Conservation (phyloP, 352 stramenopile species). For the Globisporangium okanoganense region DNA sequence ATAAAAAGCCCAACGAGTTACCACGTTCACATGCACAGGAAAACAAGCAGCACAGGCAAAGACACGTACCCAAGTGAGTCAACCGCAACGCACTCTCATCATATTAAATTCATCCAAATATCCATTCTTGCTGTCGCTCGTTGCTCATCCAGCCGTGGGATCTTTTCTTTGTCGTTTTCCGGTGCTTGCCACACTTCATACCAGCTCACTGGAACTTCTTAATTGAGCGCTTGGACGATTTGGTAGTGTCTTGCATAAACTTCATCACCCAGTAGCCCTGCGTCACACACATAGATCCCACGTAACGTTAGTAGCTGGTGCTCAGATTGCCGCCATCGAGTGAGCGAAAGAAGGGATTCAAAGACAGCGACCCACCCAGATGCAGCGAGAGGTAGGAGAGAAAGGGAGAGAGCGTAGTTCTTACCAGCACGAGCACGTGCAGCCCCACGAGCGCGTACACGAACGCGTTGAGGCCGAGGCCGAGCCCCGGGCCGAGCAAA, state of each 20-base stretch:
- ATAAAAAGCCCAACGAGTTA: no score
- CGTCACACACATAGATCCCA: not conserved
- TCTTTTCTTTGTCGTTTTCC: not conserved
- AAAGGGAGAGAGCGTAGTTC: constrained; percentile 16
- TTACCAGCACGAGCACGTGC: constrained; percentile 70
- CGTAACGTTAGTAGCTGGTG: not conserved
- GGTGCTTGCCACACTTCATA: not conserved
- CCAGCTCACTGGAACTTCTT: constrained; percentile 64
- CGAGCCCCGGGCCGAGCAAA: constrained; percentile 37
- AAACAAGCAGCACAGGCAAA: not conserved
- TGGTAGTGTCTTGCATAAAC: constrained; percentile 55
- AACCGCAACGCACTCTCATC: not conserved
- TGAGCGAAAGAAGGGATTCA: not conserved
- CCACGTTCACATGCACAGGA: not conserved
- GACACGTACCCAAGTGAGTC: not conserved
- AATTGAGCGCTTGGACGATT: constrained; percentile 23
- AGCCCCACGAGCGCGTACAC: constrained; percentile 61
- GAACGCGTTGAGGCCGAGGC: constrained; percentile 63
- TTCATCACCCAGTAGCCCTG: constrained; percentile 65
- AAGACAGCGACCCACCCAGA: constrained; percentile 4
- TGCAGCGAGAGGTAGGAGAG: constrained; percentile 13
- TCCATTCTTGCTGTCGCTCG: constrained; percentile 6
- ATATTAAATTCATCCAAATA: constrained; percentile 10
- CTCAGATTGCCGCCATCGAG: not conserved
- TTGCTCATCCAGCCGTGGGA: not conserved